Conservation (phyloP, 2,329 filamentous ascomycete genomes). For the Fusarium redolens region DNA sequence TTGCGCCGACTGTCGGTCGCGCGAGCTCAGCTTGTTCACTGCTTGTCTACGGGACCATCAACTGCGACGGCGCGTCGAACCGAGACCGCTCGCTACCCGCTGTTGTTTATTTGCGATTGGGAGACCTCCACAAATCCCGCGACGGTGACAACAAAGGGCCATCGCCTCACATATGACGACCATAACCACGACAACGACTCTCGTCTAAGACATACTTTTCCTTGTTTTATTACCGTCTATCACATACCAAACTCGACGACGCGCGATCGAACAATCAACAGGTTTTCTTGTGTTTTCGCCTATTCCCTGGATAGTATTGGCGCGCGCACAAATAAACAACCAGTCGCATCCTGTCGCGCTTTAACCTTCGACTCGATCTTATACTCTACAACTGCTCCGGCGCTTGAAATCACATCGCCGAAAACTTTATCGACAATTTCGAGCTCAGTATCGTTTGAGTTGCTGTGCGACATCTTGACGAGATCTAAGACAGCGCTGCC, state of each 20-base stretch:
- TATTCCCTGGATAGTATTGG: conserved; percentile 13
- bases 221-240: conserved; percentile 4
- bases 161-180: conserved; percentile 18
- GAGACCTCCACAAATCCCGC: conserved; percentile 20
- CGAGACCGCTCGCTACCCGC: conserved; percentile 11
- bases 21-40: conserved; percentile 32
- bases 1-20: conserved; percentile 36
- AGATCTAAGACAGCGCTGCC: conserved; percentile 42
- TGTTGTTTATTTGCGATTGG: conserved; percentile 34
- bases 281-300: conserved; percentile 23
- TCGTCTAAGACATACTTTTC: conserved; percentile 15
- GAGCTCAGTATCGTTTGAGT: conserved; percentile 8
- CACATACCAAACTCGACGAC: conserved; percentile 16
- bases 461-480: conserved; percentile 20
- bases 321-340: conserved; percentile 19
- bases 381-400: neutral
- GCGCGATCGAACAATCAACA: conserved; percentile 5
- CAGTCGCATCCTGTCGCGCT: conserved; percentile 18
- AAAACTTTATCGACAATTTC: conserved; percentile 13
- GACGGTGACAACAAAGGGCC: conserved; percentile 25
- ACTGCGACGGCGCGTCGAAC: conserved; percentile 36
- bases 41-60: conserved; percentile 21
- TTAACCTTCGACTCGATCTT: neutral
- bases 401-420: conserved; percentile 6
- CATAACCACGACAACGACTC: conserved; percentile 14